Evolutionary conservation across 1,284 basidiomycete genomes (phyloP).

Genomic region (Trichosporon sp.): DNA sequence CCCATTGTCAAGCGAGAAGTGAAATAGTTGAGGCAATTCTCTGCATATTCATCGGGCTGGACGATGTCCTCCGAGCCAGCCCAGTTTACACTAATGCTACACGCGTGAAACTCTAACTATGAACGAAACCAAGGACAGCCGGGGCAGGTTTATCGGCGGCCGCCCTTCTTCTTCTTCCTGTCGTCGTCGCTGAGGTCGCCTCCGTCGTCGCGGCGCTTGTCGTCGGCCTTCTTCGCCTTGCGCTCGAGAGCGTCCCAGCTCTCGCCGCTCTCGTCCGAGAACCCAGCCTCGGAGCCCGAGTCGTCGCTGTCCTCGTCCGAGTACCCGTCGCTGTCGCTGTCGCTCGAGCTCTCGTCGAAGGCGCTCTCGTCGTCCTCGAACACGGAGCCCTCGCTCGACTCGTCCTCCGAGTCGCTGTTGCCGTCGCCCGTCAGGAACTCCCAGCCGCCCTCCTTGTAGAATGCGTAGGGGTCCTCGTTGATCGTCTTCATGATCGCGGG

Average conservation of each 20-base stretch:
- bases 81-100: constrained; percentile 27
- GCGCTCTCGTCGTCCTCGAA: constrained; percentile 62
- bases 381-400: constrained; percentile 75
- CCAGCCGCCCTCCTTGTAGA: constrained; percentile 97
- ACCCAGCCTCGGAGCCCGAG: constrained; percentile 59
- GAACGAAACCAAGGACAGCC: not conserved
- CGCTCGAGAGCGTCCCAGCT: constrained; percentile 95
- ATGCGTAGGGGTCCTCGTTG: constrained; percentile 92
- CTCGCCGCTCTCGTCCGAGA: constrained; percentile 64
- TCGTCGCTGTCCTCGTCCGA: constrained; percentile 60
- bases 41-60: not conserved
- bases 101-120: constrained; percentile 18
- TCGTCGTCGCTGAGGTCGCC: constrained; percentile 48
- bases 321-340: constrained; percentile 58
- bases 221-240: constrained; percentile 67
- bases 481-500: constrained; percentile 96
- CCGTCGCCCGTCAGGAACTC: constrained; percentile 76
- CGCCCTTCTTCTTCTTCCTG: constrained; percentile 46
- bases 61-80: too few relatives aligned
- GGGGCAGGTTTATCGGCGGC: constrained; percentile 23
- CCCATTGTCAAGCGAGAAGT: not conserved
- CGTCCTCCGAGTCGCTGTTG: constrained; percentile 67
- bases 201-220: constrained; percentile 39
- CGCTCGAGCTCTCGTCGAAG: constrained; percentile 48
- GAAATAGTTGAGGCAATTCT: not conserved